Base-by-base conservation (phyloP, 2,329 filamentous ascomycete species). In the Orbilia quercus region DNA sequence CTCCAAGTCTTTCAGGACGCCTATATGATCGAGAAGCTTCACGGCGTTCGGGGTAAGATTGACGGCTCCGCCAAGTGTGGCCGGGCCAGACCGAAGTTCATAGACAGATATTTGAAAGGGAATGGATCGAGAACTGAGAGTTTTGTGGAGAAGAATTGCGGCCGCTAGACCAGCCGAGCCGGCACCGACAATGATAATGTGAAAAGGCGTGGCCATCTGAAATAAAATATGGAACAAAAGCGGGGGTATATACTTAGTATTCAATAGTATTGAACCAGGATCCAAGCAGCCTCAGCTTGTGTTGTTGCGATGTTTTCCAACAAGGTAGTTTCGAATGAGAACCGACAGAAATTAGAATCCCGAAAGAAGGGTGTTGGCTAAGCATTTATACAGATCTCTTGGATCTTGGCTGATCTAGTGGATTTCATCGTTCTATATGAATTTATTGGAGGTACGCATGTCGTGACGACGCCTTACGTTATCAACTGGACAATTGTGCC, bases 1-100 rank as follows among this genome's bases (percentile, higher is more conserved):
- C 7, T 80, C 79, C 53, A 88, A 80, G 1, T 81, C 80, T 60
- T 79, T 75, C 3, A 79, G 76, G 7, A 82, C 79, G 28, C 81
- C 81, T 4, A 84, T 77, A n/a, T 79, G 77, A 22, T 81, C 79
- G 5, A 87, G 80, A 2, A 84, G 78, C 1, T 82, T 80, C 5
- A 84, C 79, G 5, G 82, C 82, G 62, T 83, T 81, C 0, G 83
- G 82, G 0, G 83, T 84, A 11, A 84, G 79, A 76, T 83, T 83
- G 54, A 84, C 79, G 7, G 82, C 80, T 76, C 84, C 80, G 75
- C 83, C 79, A 73, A 84, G 82, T 0, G 82, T 83, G 14, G 83
- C 81, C 4, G 83, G 81, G 23, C 79, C 77, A 1, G 81, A 78
- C 0, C 84, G 82, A 36, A 84, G 80, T 75, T 85, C 84, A 75